Conservation (phyloP, 495 filamentous ascomycete species). For the Aeminium ludgeri region DNA sequence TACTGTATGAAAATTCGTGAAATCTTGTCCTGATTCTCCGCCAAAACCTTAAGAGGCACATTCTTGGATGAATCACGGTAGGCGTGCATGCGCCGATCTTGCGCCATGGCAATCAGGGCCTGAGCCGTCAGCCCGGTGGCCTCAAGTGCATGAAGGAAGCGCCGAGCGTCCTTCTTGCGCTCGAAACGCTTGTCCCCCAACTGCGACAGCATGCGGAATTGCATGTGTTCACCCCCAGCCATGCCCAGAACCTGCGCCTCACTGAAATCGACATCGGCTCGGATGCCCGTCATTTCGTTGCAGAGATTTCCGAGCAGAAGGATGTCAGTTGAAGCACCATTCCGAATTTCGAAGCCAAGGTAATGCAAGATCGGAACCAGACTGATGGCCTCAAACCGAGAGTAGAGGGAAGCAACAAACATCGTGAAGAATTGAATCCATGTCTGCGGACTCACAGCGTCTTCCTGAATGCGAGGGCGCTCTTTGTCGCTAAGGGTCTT, state of each 20-base stretch:
- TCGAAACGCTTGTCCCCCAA: slow-evolving; percentile 66
- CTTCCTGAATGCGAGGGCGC: slow-evolving; percentile 61
- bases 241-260: slow-evolving; percentile 73
- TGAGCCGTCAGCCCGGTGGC: slow-evolving; percentile 56
- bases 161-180: slow-evolving; percentile 39
- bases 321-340: slow-evolving; percentile 68
- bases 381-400: slow-evolving; percentile 66
- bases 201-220: slow-evolving; percentile 57
- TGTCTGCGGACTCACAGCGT: slow-evolving; percentile 69
- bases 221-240: slow-evolving; percentile 66
- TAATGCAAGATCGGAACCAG: slow-evolving; percentile 76
- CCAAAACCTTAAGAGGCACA: slow-evolving; percentile 63
- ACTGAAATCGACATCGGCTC: slow-evolving; percentile 67
- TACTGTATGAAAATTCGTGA: slow-evolving; percentile 73
- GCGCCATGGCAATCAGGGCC: slow-evolving; percentile 74
- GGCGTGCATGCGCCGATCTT: slow-evolving; percentile 66
- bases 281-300: slow-evolving; percentile 79
- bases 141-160: slow-evolving; percentile 62
- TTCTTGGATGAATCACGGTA: slow-evolving; percentile 48
- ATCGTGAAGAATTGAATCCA: slow-evolving; percentile 75
- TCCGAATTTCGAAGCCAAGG: slow-evolving; percentile 62
- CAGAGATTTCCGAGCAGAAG: slow-evolving; percentile 79
- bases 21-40: slow-evolving; percentile 76
- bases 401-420: slow-evolving; percentile 78
- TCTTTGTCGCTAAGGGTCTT: slow-evolving; percentile 59